Conservation (phyloP, 2,329 filamentous ascomycete species). For the Verticillium alfalfae region DNA sequence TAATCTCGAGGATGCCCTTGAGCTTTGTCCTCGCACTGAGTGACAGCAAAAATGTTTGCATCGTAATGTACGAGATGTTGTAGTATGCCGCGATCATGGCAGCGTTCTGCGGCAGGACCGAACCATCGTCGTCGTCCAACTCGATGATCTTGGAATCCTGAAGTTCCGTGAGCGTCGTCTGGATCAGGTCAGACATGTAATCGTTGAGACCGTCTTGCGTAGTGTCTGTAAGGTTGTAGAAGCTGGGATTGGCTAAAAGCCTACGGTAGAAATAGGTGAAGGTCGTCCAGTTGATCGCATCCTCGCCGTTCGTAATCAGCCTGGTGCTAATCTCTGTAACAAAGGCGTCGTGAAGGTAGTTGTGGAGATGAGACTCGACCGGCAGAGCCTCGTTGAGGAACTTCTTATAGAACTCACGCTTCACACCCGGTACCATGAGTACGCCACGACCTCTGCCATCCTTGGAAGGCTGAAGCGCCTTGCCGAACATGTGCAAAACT, state of each 20-base stretch:
- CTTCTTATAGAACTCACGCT: constrained; percentile 98
- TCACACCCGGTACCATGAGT: constrained; percentile 92
- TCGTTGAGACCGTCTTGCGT: constrained; percentile 91
- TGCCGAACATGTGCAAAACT: constrained; percentile 96
- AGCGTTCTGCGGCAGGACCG: constrained; percentile 82
- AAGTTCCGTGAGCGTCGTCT: constrained; percentile 85
- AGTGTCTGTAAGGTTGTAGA: constrained; percentile 83
- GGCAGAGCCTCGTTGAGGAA: constrained; percentile 95
- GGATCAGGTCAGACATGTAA: constrained; percentile 90
- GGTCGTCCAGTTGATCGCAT: constrained; percentile 96
- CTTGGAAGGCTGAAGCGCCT: constrained; percentile 71
- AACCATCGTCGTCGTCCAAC: constrained; percentile 88
- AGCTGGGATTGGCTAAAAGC: constrained; percentile 90
- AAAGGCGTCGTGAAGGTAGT: constrained; percentile 90
- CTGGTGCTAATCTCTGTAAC: constrained; percentile 96
- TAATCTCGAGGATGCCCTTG: constrained; percentile 94
- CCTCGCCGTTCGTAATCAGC: constrained; percentile 91
- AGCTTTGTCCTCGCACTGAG: constrained; percentile 85
- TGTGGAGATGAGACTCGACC: constrained; percentile 88
- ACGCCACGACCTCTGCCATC: constrained; percentile 84
- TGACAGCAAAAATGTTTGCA: constrained; percentile 96
- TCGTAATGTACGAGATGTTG: constrained; percentile 98
- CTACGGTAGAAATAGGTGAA: constrained; percentile 98
- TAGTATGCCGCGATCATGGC: constrained; percentile 99
- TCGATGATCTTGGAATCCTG: constrained; percentile 93